A percentile compares a stretch with the other conserved stretches of the same genome.
These are phyloP conservation scores for Saccharomycopsis sp. DNA, from an alignment of 805 yeast species.

Conservation along the genomic window DNA sequence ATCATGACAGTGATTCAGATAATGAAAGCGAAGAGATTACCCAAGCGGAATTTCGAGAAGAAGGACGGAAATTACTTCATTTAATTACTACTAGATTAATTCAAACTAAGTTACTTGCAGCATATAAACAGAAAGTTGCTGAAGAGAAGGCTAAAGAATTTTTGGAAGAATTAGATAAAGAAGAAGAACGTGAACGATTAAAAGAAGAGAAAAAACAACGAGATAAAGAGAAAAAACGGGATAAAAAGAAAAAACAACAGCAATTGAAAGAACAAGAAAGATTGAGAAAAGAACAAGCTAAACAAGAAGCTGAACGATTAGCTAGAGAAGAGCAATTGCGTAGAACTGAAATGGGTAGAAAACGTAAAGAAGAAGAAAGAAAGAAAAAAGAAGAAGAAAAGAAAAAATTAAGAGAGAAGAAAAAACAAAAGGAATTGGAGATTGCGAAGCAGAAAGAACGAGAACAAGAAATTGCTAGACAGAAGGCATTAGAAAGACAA, in stretches of 20 bases:
- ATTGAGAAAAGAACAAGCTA: constrained; percentile 17
- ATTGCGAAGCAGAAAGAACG: constrained; percentile 1
- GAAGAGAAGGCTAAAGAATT: constrained; percentile 20
- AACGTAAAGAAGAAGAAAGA: constrained; percentile 19
- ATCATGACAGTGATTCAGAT: constrained; percentile 28
- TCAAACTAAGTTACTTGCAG: constrained; percentile 10
- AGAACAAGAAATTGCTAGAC: not conserved
- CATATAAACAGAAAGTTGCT: constrained; percentile 19
- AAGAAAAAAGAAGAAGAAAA: constrained; percentile 17
- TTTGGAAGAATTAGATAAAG: constrained; percentile 17
- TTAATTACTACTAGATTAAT: constrained; percentile 21
- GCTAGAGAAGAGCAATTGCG: constrained; percentile 17
- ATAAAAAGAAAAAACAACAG: constrained; percentile 19
- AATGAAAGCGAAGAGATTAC: constrained; percentile 38
- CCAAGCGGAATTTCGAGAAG: constrained; percentile 37
- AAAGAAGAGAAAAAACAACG: constrained; percentile 19
- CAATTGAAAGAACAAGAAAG: constrained; percentile 19
- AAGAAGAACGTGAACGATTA: constrained; percentile 17
- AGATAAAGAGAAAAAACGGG: constrained; percentile 18
- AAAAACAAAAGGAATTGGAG: constrained; percentile 11
- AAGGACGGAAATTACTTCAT: constrained; percentile 5
- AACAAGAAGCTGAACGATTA: constrained; percentile 14
- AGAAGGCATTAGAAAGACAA: constrained; percentile 6
- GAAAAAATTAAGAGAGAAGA: constrained; percentile 10
- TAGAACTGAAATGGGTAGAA: constrained; percentile 17